Conservation (phyloP, 177 flowering plant species). For the Vitis hybrid region DNA sequence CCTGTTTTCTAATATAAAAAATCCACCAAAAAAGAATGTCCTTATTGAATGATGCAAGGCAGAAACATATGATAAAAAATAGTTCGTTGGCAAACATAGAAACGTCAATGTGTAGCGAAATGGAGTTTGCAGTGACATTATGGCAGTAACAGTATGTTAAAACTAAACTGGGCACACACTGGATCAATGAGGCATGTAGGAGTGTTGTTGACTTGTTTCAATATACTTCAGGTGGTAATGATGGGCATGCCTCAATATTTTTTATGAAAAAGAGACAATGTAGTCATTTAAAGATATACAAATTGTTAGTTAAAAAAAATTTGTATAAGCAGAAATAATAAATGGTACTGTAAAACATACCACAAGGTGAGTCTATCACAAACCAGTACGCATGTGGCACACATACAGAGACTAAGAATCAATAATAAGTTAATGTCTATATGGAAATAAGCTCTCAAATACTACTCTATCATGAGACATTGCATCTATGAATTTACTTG, state of each 20-base stretch:
- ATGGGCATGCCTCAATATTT: conserved; percentile 38
- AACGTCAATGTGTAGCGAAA: too few species aligned
- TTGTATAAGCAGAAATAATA: background rate
- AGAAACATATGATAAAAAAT: too few species aligned
- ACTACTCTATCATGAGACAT: background rate
- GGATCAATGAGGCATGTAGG: too few species aligned
- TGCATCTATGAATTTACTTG: background rate
- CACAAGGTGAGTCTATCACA: background rate
- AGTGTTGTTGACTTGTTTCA: too few species aligned
- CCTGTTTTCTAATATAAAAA: too few species aligned
- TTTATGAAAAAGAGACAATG: conserved; percentile 2
- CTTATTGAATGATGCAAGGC: too few species aligned
- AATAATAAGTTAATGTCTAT: background rate
- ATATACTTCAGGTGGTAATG: too few species aligned
- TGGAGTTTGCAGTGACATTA: too few species aligned
- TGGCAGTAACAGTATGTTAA: too few species aligned
- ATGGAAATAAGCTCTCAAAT: background rate
- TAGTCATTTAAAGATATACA: background rate
- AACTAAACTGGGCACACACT: too few species aligned
- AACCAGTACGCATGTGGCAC: background rate
- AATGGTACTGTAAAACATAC: background rate
- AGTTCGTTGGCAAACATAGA: too few species aligned
- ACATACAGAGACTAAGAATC: background rate
- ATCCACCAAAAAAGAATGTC: too few species aligned
- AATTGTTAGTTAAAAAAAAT: background rate